Conservation (phyloP, 805 yeast species). For the Kluyveromyces nonfermentans region DNA sequence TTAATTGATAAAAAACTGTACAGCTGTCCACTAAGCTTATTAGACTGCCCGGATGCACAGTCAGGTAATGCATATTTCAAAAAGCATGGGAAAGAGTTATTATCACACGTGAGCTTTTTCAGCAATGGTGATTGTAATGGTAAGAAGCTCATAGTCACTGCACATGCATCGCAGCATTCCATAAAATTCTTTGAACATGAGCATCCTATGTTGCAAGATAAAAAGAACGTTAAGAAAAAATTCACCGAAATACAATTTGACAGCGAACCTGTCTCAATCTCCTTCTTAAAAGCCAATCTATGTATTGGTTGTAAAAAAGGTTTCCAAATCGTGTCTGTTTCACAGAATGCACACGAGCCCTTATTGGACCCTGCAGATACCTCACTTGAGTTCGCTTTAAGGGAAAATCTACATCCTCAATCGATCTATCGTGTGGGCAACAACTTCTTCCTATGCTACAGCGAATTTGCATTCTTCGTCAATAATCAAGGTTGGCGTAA, state of each 20-base stretch:
- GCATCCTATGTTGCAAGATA: conserved; percentile 50
- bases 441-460: conserved; percentile 79
- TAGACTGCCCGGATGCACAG: conserved; percentile 28
- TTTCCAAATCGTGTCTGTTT: conserved; percentile 84
- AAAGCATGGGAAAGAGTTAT: conserved; percentile 64
- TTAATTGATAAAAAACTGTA: conserved; percentile 73
- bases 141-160: conserved; percentile 79
- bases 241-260: conserved; percentile 69
- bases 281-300: conserved; percentile 77
- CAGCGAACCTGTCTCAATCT: conserved; percentile 85
- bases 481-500: conserved; percentile 96
- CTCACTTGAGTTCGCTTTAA: conserved; percentile 76
- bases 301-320: conserved; percentile 97
- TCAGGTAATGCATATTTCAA: conserved; percentile 35
- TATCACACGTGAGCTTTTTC: conserved; percentile 84
- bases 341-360: conserved; percentile 77
- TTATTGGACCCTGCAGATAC: conserved; percentile 97
- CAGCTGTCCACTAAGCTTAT: conserved; percentile 68
- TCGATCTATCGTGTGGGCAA: conserved; percentile 85
- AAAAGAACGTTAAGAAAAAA: conserved; percentile 61
- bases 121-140: conserved; percentile 91
- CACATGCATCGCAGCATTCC: conserved; percentile 68
- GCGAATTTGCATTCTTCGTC: conserved; percentile 90
- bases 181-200: conserved; percentile 84
- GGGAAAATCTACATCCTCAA: conserved; percentile 73